A percentile compares a stretch with the other conserved stretches of the same genome.
Evolutionary conservation across 2,329 filamentous ascomycete genomes (phyloP).

Genomic region (Incumbomyces lentus): DNA sequence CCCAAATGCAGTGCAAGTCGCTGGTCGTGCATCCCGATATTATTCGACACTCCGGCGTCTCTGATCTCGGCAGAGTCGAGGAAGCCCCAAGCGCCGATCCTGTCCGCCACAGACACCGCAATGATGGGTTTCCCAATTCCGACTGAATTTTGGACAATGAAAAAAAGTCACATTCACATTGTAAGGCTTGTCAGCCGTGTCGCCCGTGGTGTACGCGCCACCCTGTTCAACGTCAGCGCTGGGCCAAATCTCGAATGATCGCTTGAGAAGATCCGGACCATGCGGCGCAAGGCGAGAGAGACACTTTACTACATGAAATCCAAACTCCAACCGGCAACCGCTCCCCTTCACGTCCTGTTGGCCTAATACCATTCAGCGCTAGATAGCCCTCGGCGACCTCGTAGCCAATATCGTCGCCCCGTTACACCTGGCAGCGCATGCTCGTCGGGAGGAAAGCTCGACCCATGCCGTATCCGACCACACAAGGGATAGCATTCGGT

Average conservation of each 20-base stretch:
- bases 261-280: no score
- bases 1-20: slow-evolving; percentile 31
- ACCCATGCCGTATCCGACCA: slow-evolving; percentile 41
- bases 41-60: slow-evolving; percentile 30
- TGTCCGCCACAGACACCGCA: slow-evolving; percentile 45
- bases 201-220: slow-evolving; percentile 44
- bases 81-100: slow-evolving; percentile 44
- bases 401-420: slow-evolving; percentile 17
- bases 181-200: slow-evolving; percentile 45
- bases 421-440: no score
- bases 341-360: slow-evolving; percentile 33
- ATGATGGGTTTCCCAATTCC: slow-evolving; percentile 45
- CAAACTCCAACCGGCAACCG: slow-evolving; percentile 49
- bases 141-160: slow-evolving; percentile 46
- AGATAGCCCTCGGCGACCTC: slow-evolving; percentile 38
- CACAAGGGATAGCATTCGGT: slow-evolving; percentile 39
- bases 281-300: no score
- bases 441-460: no score
- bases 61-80: slow-evolving; percentile 29
- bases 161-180: slow-evolving; percentile 55
- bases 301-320: slow-evolving; percentile 39
- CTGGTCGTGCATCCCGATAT: slow-evolving; percentile 45
- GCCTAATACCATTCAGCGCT: slow-evolving; percentile 43
- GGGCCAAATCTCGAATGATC: slow-evolving; percentile 15
- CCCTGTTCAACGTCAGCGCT: slow-evolving; percentile 21